Conservation (phyloP, 75 land plant species). For the Selaginella moellendorffii region DNA sequence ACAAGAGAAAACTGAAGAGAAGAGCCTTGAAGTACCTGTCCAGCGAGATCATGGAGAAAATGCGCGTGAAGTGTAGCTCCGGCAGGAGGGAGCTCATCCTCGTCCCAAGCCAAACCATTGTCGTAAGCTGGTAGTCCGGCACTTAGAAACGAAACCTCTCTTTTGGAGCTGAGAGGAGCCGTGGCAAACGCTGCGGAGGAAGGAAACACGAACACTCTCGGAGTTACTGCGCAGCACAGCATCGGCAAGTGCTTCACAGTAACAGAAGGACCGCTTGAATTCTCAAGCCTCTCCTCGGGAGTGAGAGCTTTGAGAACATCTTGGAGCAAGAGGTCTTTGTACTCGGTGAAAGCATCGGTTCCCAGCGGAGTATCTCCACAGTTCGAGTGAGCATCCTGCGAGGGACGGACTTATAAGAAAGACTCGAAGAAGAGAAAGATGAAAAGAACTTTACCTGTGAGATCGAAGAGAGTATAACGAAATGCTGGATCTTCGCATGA, state of each 20-base stretch:
- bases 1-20: background rate
- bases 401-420: background rate
- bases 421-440: too few relatives aligned
- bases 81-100: slow-evolving; percentile 57
- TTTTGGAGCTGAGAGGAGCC: slow-evolving; percentile 39
- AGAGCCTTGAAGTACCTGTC: slow-evolving; percentile 38
- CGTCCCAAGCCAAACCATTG: slow-evolving; percentile 30
- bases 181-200: slow-evolving; percentile 62
- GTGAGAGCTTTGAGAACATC: slow-evolving; percentile 62
- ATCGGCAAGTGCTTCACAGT: slow-evolving; percentile 73
- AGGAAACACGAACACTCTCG: slow-evolving; percentile 66
- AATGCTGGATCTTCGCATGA: slow-evolving; percentile 35
- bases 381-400: slow-evolving; percentile 73
- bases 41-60: slow-evolving; percentile 76
- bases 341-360: slow-evolving; percentile 84
- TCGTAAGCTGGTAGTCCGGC: slow-evolving; percentile 59
- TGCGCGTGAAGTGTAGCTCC: slow-evolving; percentile 84
- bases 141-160: slow-evolving; percentile 42
- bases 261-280: background rate
- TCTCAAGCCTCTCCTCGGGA: too few relatives aligned
- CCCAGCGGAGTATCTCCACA: slow-evolving; percentile 82
- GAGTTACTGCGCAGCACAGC: slow-evolving; percentile 67
- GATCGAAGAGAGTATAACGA: slow-evolving; percentile 64
- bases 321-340: slow-evolving; percentile 61
- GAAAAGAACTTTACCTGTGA: too few relatives aligned